Conservation (phyloP, 495 filamentous ascomycete species). For the Aspergillus haitiensis region DNA sequence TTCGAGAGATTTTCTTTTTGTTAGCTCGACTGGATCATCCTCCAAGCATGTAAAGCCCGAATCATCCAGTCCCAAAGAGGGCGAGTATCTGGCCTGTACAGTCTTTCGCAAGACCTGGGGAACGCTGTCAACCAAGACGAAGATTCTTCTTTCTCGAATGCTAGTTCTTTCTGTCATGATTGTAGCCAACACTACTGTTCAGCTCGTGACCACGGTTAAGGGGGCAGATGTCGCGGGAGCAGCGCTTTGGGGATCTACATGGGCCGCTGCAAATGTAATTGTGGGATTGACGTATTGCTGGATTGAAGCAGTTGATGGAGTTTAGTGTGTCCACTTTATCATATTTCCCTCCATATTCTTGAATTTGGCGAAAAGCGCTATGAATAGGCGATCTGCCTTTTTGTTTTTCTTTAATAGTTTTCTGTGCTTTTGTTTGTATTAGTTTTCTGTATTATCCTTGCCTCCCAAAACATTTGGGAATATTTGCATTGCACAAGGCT, state of each 20-base stretch:
- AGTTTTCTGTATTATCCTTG: too few species aligned
- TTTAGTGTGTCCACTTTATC: constrained; percentile 26
- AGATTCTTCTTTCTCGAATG: constrained; percentile 65
- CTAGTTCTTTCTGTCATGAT: constrained; percentile 56
- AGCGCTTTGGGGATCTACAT: constrained; percentile 66
- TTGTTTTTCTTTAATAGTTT: neutral
- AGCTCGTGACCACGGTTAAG: constrained; percentile 60
- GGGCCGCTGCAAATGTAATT: constrained; percentile 60
- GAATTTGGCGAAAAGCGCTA: neutral
- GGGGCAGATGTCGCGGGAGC: constrained; percentile 68
- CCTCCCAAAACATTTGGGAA: too few species aligned
- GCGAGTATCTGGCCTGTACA: constrained; percentile 63
- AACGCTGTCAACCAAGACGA: constrained; percentile 60
- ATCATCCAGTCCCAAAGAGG: constrained; percentile 47
- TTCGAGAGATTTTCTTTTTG: constrained; percentile 72
- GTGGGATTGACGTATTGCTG: constrained; percentile 61
- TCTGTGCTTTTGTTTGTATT: too few species aligned
- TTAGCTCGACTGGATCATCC: constrained; percentile 56
- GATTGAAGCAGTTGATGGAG: constrained; percentile 55
- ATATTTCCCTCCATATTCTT: constrained; percentile 13
- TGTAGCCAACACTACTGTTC: constrained; percentile 63
- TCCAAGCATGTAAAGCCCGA: constrained; percentile 35
- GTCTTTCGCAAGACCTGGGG: constrained; percentile 49
- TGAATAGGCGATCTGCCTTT: neutral
- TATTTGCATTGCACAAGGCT: too few species aligned